phyloP scores from a whole-genome alignment of 225 moss, liverwort and hornwort species.

The Physcomitrium patens region DNA sequence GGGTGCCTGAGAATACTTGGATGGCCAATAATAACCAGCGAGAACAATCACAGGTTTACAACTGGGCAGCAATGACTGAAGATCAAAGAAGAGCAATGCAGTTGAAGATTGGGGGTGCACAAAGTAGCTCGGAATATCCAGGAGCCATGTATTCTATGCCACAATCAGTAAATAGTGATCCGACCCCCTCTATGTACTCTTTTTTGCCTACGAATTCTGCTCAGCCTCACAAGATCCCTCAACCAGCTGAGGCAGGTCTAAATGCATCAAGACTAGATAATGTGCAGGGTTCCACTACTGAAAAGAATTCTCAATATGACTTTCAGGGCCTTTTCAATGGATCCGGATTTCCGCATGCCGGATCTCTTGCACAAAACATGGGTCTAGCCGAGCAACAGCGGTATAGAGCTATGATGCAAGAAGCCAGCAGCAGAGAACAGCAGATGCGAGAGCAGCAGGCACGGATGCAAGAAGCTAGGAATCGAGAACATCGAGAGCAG shows the following conservation, averaged over 20 bases:
- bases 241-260: slow-evolving; percentile 66
- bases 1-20: slow-evolving; percentile 77
- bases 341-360: slow-evolving; percentile 55
- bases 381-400: slow-evolving; percentile 63
- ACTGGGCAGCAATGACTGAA: slow-evolving; percentile 69
- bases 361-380: slow-evolving; percentile 52
- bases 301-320: slow-evolving; percentile 73
- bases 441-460: slow-evolving; percentile 42
- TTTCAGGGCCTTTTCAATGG: slow-evolving; percentile 89
- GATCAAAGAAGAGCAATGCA: slow-evolving; percentile 77
- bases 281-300: slow-evolving; percentile 51
- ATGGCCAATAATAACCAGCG: slow-evolving; percentile 67
- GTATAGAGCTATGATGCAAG: slow-evolving; percentile 55
- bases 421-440: slow-evolving; percentile 48
- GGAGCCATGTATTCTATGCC: slow-evolving; percentile 59
- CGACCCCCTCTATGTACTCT: slow-evolving; percentile 79
- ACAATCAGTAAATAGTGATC: slow-evolving; percentile 65
- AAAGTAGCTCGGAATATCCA: slow-evolving; percentile 68
- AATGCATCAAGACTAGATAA: slow-evolving; percentile 44
- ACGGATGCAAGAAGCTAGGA: slow-evolving; percentile 43
- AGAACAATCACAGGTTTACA: slow-evolving; percentile 76
- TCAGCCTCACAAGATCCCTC: slow-evolving; percentile 70
- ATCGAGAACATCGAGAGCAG: slow-evolving; percentile 39
- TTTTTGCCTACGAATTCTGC: slow-evolving; percentile 76
- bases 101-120: slow-evolving; percentile 65